Conservation (phyloP, 306 rosid genomes). For the Hippophae rhamnoides region DNA sequence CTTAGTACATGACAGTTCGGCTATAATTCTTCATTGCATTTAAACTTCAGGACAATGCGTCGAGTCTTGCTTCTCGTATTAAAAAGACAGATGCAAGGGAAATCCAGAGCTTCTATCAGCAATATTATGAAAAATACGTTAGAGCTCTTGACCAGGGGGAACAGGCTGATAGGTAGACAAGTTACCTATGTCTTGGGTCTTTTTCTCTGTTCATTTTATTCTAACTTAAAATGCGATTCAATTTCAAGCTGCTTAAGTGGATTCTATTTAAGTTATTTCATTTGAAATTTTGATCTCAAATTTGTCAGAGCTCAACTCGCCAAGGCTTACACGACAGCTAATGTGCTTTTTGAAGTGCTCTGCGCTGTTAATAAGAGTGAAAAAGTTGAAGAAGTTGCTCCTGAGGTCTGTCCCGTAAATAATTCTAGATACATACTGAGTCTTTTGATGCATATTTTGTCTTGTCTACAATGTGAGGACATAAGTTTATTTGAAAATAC, state of each 20-base stretch:
- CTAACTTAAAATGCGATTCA: not conserved
- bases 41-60: conserved; percentile 57
- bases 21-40: not conserved
- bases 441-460: conserved; percentile 9
- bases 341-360: conserved; percentile 93
- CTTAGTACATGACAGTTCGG: not conserved
- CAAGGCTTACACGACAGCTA: conserved; percentile 88
- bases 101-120: conserved; percentile 83
- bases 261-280: not conserved
- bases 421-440: conserved; percentile 9
- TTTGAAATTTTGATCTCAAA: conserved; percentile 7
- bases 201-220: not conserved
- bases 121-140: conserved; percentile 81
- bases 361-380: conserved; percentile 94
- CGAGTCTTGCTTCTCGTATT: conserved; percentile 59
- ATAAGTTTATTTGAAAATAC: not conserved
- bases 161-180: conserved; percentile 67
- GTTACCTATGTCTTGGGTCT: not conserved
- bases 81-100: conserved; percentile 96
- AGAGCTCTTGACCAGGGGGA: conserved; percentile 88
- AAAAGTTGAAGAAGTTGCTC: conserved; percentile 97
- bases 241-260: not conserved
- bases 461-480: conserved; percentile 3
- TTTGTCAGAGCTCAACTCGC: conserved; percentile 77
- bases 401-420: conserved; percentile 56